Conservation (phyloP, 768 basidiomycete species). For the Tubosaeta sp. region DNA sequence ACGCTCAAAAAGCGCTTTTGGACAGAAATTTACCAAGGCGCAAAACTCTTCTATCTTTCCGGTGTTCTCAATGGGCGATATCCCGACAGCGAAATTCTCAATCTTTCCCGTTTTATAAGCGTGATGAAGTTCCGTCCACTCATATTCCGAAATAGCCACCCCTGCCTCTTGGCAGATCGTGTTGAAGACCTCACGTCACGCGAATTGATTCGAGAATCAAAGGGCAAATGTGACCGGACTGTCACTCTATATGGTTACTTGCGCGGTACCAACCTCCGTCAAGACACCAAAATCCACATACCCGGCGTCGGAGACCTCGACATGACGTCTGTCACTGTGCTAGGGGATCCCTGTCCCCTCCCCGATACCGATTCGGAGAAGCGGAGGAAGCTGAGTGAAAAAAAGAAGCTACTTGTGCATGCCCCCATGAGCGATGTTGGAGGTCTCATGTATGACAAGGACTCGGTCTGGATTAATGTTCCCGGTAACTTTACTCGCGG, state of each 20-base stretch:
- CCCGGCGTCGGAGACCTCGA: slow-evolving; percentile 91
- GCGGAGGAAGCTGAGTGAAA: slow-evolving; percentile 88
- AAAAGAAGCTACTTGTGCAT: slow-evolving; percentile 86
- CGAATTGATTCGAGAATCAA: slow-evolving; percentile 68
- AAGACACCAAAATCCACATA: slow-evolving; percentile 81
- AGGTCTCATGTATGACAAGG: slow-evolving; percentile 95
- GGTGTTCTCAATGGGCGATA: slow-evolving; percentile 97
- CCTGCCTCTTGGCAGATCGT: slow-evolving; percentile 92
- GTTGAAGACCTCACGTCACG: slow-evolving; percentile 92
- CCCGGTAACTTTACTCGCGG: slow-evolving; percentile 88
- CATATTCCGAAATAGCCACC: slow-evolving; percentile 91
- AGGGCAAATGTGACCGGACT: slow-evolving; percentile 90
- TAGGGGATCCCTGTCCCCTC: slow-evolving; percentile 94
- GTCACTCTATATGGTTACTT: slow-evolving; percentile 95
- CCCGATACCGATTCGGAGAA: slow-evolving; percentile 91
- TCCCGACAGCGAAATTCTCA: slow-evolving; percentile 94
- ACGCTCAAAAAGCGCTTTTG: slow-evolving; percentile 96
- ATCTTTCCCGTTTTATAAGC: slow-evolving; percentile 92
- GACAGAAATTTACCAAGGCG: slow-evolving; percentile 99
- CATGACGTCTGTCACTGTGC: slow-evolving; percentile 63
- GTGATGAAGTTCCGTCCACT: slow-evolving; percentile 99
- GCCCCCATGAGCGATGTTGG: slow-evolving; percentile 99
- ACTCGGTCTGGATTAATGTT: slow-evolving; percentile 97
- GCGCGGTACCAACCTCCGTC: slow-evolving; percentile 78
- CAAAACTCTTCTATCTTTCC: slow-evolving; percentile 96